Base-by-base conservation (phyloP, 1,284 basidiomycete species). In the Sanghuangporus weigelae region DNA sequence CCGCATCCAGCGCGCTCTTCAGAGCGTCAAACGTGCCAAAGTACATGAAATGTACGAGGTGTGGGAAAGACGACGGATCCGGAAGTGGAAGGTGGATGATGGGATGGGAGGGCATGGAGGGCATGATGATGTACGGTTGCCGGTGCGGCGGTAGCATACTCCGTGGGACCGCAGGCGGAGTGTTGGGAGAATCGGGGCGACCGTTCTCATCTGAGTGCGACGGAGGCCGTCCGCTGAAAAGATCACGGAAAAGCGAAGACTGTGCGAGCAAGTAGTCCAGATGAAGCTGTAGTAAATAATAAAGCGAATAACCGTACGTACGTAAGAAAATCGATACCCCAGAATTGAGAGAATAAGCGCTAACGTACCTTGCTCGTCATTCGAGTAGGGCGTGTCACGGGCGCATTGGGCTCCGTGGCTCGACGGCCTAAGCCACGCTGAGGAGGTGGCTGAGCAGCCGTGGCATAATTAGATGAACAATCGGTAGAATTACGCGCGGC, bases 1-100 rank as follows among this genome's bases (percentile, higher is more conserved):
- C 84, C 19, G 77, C 73, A 63, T 81, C 78, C 21, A 92, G 81
- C 46, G 80, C 84, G 42, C 83, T 77, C 68, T 84, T 81, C 68
- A 92, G 87, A 64, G 78, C 78, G 49, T 76, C 73, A 16, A 83
- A 84, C 58, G 80, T 76, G 38, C 87, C 89, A 72, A 87, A 89
- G 75, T 92, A 91, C 79, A 92, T 86, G 84, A 87, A 92, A 70
- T 89, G 85, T 66, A 90, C 75, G 68, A 92, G 80, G 26, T 86
- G 77, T 49, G 85, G 85, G 72, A 92, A 83, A 10, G 89, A 91
- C 0, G 80, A 74, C 0, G 88, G 85, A 71, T 92, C 89, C 14
- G 90, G 90, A 8, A 92, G 79, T n/a, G 90, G 90, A 31, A 92
- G 83, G 70, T 83, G 84, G 61, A 92, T 74, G 67, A 82, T 79